Percentiles rank a stretch among this genome's conserved stretches.
Conservation (phyloP, 2,329 filamentous ascomycete species). For the Apiospora sp. region DNA sequence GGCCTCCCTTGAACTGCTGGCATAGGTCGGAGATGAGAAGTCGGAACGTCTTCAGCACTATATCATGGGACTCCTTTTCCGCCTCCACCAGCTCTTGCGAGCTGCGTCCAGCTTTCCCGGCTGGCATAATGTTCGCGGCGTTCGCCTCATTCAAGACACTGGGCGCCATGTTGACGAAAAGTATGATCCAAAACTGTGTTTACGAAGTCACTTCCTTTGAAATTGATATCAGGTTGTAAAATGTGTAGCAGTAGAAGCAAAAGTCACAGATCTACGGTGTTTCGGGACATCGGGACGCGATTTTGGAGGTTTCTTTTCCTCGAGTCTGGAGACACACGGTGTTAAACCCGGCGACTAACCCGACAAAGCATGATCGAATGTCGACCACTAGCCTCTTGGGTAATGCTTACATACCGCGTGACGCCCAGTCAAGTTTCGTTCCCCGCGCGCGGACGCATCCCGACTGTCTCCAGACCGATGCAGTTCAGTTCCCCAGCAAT, state of each 20-base stretch:
- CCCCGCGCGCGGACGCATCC: not conserved
- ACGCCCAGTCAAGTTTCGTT: not conserved
- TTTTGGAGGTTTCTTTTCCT: not conserved
- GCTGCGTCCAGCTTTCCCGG: not conserved
- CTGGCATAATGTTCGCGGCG: not conserved
- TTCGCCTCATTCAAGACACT: conserved; percentile 7
- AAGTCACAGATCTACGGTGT: not conserved
- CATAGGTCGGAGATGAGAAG: conserved; percentile 73
- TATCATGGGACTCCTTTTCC: conserved; percentile 41
- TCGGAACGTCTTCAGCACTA: conserved; percentile 67
- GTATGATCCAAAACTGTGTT: not conserved
- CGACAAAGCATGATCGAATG: not conserved
- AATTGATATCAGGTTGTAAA: too few species aligned
- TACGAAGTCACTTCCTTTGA: not conserved
- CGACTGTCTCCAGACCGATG: not conserved
- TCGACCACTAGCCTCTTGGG: not conserved
- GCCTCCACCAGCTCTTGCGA: conserved; percentile 7
- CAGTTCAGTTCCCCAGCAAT: not conserved
- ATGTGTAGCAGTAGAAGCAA: not conserved
- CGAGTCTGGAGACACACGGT: not conserved
- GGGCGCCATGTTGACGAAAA: conserved; percentile 18
- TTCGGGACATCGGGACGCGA: not conserved
- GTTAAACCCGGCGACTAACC: not conserved
- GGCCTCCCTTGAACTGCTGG: conserved; percentile 74
- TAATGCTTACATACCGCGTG: not conserved